A percentile compares a stretch with the other conserved stretches of the same genome.
phyloP scores from a whole-genome alignment of 2,329 filamentous ascomycete species.

The Trichoderma atrobrunneum region DNA sequence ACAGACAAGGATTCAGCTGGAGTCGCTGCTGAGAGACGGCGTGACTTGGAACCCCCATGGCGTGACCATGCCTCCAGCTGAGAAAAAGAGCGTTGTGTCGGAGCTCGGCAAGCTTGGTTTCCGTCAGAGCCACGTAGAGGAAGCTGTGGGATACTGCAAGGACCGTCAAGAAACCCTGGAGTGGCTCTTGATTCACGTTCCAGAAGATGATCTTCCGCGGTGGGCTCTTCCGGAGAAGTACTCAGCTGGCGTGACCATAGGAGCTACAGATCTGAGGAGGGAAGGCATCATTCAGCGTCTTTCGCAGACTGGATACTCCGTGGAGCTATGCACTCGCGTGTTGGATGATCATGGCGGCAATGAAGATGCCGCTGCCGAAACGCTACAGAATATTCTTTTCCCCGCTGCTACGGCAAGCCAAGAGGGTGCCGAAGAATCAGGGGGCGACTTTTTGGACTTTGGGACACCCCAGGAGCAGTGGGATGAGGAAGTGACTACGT shows the following conservation, averaged over 20 bases:
- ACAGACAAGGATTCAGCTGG: slow-evolving; percentile 73
- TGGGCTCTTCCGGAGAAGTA: slow-evolving; percentile 94
- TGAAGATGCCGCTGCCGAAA: slow-evolving; percentile 73
- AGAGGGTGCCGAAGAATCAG: slow-evolving; percentile 25
- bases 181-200: slow-evolving; percentile 95
- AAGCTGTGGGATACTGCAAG: slow-evolving; percentile 83
- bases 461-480: slow-evolving; percentile 63
- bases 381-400: slow-evolving; percentile 61
- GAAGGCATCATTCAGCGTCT: slow-evolving; percentile 82
- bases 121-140: slow-evolving; percentile 81
- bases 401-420: slow-evolving; percentile 19
- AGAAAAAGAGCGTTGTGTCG: slow-evolving; percentile 61
- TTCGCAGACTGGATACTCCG: slow-evolving; percentile 77
- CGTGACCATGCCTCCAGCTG: slow-evolving; percentile 58
- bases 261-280: slow-evolving; percentile 73
- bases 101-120: slow-evolving; percentile 81
- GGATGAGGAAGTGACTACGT: slow-evolving; percentile 79
- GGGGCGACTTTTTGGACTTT: slow-evolving; percentile 44
- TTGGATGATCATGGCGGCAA: slow-evolving; percentile 68
- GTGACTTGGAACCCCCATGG: slow-evolving; percentile 85
- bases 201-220: slow-evolving; percentile 89
- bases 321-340: slow-evolving; percentile 76
- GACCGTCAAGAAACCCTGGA: slow-evolving; percentile 90
- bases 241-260: slow-evolving; percentile 83
- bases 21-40: slow-evolving; percentile 72